phyloP scores from a whole-genome alignment of 2,329 filamentous ascomycete genomes.

The Fusarium sp. region DNA sequence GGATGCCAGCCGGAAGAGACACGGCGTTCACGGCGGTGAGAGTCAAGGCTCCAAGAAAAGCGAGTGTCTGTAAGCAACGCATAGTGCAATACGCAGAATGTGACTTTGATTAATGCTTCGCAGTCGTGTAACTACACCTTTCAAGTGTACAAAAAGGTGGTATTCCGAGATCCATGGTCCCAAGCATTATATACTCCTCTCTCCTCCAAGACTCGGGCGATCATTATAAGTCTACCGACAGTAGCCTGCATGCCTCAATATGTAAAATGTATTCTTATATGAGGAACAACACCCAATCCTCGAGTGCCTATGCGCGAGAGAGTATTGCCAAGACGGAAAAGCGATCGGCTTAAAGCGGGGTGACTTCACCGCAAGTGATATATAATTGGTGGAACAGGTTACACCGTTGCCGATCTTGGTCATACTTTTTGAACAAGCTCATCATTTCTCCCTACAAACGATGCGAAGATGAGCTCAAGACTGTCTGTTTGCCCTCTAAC shows the following conservation, averaged over 20 bases:
- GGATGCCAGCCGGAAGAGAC: constrained; percentile 9
- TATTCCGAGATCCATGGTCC: no score
- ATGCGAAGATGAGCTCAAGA: accelerated
- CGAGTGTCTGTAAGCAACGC: background rate
- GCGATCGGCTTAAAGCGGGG: background rate
- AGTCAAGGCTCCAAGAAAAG: background rate
- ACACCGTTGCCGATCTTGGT: background rate
- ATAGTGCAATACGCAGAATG: background rate
- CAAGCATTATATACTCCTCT: no score
- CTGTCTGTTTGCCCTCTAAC: no score
- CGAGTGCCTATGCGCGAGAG: no score
- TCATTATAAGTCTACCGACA: background rate
- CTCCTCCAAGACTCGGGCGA: background rate
- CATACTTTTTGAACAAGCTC: background rate
- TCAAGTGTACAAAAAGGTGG: no score
- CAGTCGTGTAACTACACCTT: no score
- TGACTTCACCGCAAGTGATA: background rate
- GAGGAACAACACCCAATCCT: no score
- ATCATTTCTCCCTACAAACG: background rate
- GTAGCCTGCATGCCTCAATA: no score
- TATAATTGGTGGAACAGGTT: background rate
- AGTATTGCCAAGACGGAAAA: background rate
- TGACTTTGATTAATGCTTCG: no score
- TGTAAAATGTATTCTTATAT: no score
- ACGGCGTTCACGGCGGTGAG: background rate